Conservation (phyloP, 139 green algal species). For the Chlamydomonas sp. region DNA sequence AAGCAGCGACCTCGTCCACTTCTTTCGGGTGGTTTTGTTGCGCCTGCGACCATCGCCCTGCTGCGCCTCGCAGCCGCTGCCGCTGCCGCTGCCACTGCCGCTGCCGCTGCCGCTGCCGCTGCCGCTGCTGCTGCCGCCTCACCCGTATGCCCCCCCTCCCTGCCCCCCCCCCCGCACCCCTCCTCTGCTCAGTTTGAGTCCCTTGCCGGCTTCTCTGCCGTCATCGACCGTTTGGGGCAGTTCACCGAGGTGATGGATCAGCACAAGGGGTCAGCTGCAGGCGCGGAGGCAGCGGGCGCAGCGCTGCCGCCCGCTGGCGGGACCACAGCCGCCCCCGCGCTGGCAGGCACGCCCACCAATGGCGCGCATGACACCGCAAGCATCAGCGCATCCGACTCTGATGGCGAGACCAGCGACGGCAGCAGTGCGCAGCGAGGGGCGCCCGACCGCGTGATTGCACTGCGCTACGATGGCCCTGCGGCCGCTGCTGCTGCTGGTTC, state of each 20-base stretch:
- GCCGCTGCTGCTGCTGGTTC: conserved; percentile 3
- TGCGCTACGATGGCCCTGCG: not conserved
- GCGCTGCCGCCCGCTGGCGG: not conserved
- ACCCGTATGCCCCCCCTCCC: no score
- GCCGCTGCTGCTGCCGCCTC: no score
- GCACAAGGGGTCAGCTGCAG: conserved; percentile 6
- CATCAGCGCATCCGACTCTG: not conserved
- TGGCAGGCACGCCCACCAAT: not conserved
- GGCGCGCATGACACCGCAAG: not conserved
- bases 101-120: no score
- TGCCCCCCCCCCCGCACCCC: not conserved
- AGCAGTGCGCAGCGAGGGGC: not conserved
- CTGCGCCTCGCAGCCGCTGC: no score
- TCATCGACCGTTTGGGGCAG: conserved; percentile 84
- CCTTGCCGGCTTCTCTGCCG: conserved; percentile 80
- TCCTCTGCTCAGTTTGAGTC: conserved; percentile 85
- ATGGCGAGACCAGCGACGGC: not conserved
- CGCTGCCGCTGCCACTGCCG: no score
- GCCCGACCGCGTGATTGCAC: not conserved
- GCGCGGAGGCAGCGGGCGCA: not conserved
- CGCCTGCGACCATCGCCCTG: no score
- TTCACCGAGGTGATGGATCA: conserved; percentile 61
- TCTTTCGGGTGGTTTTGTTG: no score
- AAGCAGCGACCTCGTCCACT: no score
- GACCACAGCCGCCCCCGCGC: not conserved